These are phyloP conservation scores for Euphrasia confusa DNA, from an alignment of 257 asterid genomes.

Conservation along the genomic window DNA sequence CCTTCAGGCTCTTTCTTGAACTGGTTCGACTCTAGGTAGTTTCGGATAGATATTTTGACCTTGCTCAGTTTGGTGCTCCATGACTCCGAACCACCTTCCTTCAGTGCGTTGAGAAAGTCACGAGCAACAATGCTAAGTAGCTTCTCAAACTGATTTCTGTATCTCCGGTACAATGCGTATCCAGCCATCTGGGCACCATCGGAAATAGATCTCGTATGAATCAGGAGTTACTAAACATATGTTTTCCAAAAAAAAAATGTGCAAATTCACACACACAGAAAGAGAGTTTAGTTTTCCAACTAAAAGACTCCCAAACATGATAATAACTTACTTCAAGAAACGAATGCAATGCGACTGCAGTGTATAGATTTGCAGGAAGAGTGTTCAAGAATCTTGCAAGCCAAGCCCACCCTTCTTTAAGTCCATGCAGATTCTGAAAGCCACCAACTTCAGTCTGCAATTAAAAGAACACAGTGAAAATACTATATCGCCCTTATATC, in stretches of 20 bases:
- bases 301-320: background rate
- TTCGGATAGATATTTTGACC: constrained; percentile 34
- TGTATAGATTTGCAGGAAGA: constrained; percentile 72
- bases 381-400: constrained; percentile 77
- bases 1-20: constrained; percentile 63
- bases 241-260: background rate
- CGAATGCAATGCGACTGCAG: constrained; percentile 66
- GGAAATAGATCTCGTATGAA: constrained; percentile 17
- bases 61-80: constrained; percentile 35
- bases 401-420: constrained; percentile 89
- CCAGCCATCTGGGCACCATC: constrained; percentile 67
- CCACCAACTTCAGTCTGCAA: constrained; percentile 64
- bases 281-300: background rate
- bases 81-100: constrained; percentile 40
- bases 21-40: constrained; percentile 57
- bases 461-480: constrained; percentile 17
- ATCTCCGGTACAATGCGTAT: constrained; percentile 47
- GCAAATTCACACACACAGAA: background rate
- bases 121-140: constrained; percentile 39
- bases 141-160: constrained; percentile 62
- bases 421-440: constrained; percentile 62
- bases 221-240: constrained; percentile 7
- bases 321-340: constrained; percentile 72
- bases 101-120: constrained; percentile 47
- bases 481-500: background rate